phyloP scores from a whole-genome alignment of 177 flowering plant species.

The Tripterygium wilfordii region DNA sequence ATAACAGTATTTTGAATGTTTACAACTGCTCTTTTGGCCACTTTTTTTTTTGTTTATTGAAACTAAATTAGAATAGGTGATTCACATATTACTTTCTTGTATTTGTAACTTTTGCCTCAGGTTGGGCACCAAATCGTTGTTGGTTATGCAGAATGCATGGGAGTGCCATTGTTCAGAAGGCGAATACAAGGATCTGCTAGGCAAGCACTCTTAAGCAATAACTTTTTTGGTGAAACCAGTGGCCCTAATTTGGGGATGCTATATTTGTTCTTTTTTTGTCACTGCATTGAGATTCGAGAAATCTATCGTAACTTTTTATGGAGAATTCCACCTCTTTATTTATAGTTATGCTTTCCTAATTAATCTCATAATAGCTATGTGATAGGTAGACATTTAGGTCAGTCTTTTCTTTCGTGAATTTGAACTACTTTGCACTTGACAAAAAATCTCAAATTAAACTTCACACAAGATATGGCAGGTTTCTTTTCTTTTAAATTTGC shows the following conservation, averaged over 20 bases:
- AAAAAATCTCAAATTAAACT: not conserved
- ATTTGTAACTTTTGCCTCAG: constrained; percentile 26
- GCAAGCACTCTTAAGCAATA: constrained; percentile 41
- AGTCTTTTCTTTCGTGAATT: too few species aligned
- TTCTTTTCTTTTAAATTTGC: not conserved
- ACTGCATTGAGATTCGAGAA: not conserved
- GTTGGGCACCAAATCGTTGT: constrained; percentile 95
- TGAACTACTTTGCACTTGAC: too few species aligned
- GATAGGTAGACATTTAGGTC: too few species aligned
- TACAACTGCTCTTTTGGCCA: too few species aligned
- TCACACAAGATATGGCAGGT: not conserved
- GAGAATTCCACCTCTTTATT: too few species aligned
- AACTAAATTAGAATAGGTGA: too few species aligned
- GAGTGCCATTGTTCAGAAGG: constrained; percentile 82
- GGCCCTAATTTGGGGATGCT: constrained; percentile 6
- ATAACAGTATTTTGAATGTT: not conserved
- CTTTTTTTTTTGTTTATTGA: too few species aligned
- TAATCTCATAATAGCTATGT: too few species aligned
- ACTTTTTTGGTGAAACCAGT: constrained; percentile 9
- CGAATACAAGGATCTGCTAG: constrained; percentile 87
- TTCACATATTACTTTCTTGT: too few species aligned
- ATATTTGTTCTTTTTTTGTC: not conserved
- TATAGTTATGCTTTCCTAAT: too few species aligned
- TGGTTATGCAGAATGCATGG: constrained; percentile 93
- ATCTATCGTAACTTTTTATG: not conserved